A percentile compares a stretch with the other conserved stretches of the same genome.
Evolutionary conservation across 495 filamentous ascomycete genomes (phyloP).

Genomic region (Hyphodiscus hymeniophilus): DNA sequence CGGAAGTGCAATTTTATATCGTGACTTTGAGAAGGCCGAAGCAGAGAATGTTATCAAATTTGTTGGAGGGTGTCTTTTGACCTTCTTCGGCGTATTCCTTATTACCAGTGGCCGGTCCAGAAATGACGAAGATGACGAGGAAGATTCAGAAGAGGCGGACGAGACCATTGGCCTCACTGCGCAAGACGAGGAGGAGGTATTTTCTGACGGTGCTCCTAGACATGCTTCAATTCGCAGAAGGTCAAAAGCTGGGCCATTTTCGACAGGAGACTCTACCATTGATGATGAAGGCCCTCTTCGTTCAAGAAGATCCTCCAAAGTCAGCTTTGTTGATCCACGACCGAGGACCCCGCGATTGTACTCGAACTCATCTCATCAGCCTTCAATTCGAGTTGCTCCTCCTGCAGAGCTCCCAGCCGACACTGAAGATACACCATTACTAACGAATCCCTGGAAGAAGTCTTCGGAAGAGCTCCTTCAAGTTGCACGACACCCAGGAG

Average conservation of each 20-base stretch:
- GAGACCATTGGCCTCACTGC: constrained; percentile 26
- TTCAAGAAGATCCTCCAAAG: constrained; percentile 17
- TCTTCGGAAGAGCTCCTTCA: constrained; percentile 14
- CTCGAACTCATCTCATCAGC: constrained; percentile 14
- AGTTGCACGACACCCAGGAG: constrained; percentile 10
- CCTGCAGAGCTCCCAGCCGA: constrained; percentile 1
- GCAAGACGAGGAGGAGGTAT: constrained; percentile 17
- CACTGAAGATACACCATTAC: constrained; percentile 13
- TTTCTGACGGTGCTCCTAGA: not conserved
- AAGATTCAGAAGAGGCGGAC: constrained; percentile 40
- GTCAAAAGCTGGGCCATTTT: not conserved
- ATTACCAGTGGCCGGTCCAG: constrained; percentile 64
- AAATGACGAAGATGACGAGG: constrained; percentile 43
- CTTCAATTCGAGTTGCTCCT: constrained; percentile 3
- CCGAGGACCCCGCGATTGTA: constrained; percentile 9
- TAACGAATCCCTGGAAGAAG: constrained; percentile 19
- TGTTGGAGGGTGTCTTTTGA: constrained; percentile 77
- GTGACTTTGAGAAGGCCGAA: constrained; percentile 81
- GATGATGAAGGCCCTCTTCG: constrained; percentile 7
- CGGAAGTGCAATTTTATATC: constrained; percentile 84
- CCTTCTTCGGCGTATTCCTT: constrained; percentile 89
- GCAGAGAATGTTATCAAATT: constrained; percentile 68
- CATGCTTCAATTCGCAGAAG: not conserved
- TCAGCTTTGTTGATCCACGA: constrained; percentile 16
- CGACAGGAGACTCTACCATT: constrained; percentile 4